These are phyloP conservation scores for Centrapalus pauciflorus DNA, from an alignment of 129 eudicot genomes.

Conservation along the genomic window DNA sequence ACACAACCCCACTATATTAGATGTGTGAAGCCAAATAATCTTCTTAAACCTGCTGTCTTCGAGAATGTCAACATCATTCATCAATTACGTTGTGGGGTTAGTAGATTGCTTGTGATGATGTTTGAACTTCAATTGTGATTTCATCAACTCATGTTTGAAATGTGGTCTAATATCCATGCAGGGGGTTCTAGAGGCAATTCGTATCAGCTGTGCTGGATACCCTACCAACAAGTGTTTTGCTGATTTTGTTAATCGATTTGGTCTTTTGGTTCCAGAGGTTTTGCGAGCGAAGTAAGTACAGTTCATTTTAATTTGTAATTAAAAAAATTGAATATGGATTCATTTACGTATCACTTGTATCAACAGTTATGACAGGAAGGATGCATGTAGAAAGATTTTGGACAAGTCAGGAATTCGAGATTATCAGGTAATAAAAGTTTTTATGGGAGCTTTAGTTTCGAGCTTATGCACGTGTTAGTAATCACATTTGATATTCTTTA, in stretches of 20 bases:
- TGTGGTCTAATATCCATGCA: conserved; percentile 25
- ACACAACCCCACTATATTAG: conserved; percentile 92
- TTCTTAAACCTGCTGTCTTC: conserved; percentile 76
- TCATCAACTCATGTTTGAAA: conserved; percentile 5
- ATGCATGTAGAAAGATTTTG: conserved; percentile 73
- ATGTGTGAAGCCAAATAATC: conserved; percentile 95
- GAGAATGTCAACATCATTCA: conserved; percentile 88
- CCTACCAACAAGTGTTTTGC: conserved; percentile 79
- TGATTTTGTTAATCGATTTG: conserved; percentile 83
- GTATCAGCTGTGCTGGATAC: conserved; percentile 97
- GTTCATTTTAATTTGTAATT: not conserved
- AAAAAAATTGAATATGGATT: not conserved
- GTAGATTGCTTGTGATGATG: conserved; percentile 27
- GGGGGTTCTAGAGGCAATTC: conserved; percentile 99
- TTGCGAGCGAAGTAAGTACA: conserved; percentile 64
- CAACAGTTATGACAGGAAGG: conserved; percentile 64
- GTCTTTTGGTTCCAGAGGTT: conserved; percentile 82
- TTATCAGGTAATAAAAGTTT: conserved; percentile 58
- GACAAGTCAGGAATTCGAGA: conserved; percentile 55
- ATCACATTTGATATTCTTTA: not conserved
- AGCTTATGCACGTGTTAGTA: not conserved
- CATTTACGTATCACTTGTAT: conserved; percentile 13
- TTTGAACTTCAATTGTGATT: not conserved
- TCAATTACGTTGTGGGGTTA: conserved; percentile 98
- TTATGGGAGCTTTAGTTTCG: not conserved